Percentiles rank a stretch among this genome's conserved stretches.
Conservation (phyloP, 345 rosid species). For the Citrus australasica region DNA sequence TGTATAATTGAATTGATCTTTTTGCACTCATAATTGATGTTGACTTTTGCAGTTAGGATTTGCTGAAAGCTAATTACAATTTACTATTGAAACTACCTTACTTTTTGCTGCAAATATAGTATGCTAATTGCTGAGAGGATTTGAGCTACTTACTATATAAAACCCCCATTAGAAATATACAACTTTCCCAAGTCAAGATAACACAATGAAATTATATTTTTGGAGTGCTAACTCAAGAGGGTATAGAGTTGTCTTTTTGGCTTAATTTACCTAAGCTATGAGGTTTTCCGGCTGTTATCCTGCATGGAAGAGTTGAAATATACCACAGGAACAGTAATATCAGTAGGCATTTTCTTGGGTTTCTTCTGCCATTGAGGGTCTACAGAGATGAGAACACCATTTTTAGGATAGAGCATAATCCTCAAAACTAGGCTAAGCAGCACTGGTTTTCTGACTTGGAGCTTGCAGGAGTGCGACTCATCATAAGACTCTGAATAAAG, state of each 20-base stretch:
- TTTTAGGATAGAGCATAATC: not conserved
- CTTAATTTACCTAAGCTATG: not conserved
- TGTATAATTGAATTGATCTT: no score
- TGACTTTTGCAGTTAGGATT: not conserved
- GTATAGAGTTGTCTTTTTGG: not conserved
- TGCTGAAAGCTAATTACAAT: not conserved
- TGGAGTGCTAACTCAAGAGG: not conserved
- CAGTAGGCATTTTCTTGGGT: not conserved
- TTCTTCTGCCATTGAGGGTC: not conserved
- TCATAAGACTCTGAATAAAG: conserved; percentile 64
- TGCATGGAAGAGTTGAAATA: not conserved
- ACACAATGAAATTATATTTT: not conserved
- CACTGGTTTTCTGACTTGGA: conserved; percentile 14
- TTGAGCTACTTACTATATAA: not conserved
- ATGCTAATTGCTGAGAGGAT: not conserved
- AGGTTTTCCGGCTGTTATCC: not conserved
- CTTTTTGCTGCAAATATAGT: not conserved
- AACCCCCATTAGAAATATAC: not conserved
- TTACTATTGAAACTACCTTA: not conserved
- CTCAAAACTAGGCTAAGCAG: conserved; percentile 17
- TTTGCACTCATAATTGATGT: not conserved
- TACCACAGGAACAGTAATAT: not conserved
- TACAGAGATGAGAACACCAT: not conserved
- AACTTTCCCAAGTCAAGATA: not conserved
- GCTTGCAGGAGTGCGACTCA: conserved; percentile 27